Conservation (phyloP, 345 rosid genomes). For the Kandelia obovata region DNA sequence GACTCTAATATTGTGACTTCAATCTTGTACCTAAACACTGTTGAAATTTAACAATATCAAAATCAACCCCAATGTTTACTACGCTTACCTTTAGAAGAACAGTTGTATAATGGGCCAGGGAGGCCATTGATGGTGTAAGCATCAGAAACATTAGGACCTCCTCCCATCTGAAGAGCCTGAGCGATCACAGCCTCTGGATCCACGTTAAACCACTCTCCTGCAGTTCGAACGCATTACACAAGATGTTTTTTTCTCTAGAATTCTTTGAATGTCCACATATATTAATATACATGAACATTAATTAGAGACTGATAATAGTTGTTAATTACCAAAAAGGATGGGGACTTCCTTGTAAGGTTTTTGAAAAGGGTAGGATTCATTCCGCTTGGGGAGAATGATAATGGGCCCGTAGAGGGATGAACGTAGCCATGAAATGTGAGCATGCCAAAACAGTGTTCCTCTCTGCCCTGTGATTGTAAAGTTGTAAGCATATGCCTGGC, state of each 20-base stretch:
- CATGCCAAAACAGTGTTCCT: slow-evolving; percentile 31
- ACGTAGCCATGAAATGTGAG: slow-evolving; percentile 29
- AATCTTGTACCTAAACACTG: too few species aligned
- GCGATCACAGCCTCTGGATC: slow-evolving; percentile 28
- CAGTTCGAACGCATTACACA: neutral
- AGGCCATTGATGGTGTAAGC: slow-evolving; percentile 32
- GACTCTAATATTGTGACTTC: neutral
- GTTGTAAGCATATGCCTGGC: slow-evolving; percentile 25
- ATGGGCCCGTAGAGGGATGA: slow-evolving; percentile 26
- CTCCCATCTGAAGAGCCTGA: slow-evolving; percentile 29
- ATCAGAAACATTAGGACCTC: slow-evolving; percentile 27
- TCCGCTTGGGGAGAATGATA: slow-evolving; percentile 17
- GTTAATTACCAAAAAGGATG: slow-evolving; percentile 22
- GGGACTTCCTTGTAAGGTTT: slow-evolving; percentile 29
- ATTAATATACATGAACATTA: neutral
- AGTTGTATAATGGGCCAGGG: slow-evolving; percentile 28
- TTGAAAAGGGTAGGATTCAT: slow-evolving; percentile 23
- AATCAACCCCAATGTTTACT: too few species aligned
- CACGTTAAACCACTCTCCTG: slow-evolving; percentile 32
- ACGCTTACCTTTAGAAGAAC: slow-evolving; percentile 21
- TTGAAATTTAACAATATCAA: too few species aligned
- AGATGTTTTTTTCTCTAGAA: neutral
- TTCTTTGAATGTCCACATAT: neutral
- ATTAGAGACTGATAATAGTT: neutral
- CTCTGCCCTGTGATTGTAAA: slow-evolving; percentile 28